Evolutionary conservation across 768 basidiomycete species (phyloP), one percentile per base, ranked within the genome.

Genomic region (Strobilomyces dryophilus): DNA sequence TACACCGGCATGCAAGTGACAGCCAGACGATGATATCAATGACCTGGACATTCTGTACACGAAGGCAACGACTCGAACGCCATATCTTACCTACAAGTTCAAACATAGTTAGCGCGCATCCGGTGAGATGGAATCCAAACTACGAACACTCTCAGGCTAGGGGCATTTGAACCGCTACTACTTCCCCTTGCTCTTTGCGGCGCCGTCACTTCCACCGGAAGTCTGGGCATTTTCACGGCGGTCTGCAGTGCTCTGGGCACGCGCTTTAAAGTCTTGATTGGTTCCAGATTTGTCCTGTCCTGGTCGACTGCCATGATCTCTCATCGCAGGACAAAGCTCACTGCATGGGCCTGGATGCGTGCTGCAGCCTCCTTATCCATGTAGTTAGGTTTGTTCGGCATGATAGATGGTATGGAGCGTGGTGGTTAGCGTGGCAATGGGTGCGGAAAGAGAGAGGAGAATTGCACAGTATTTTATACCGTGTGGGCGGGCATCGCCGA

Each of bases 281-380:
- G 24, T 51, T 2, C 15, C 10, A 10, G 43, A 49, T 8, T 39
- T 24, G 20, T 57, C 56, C 53, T 57, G 41, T 0, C 1, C 31
- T 14, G 8, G 41, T 57, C 35, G 55, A 45, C 32, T 5, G 42
- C n/a, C 37, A 26, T 5, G 26, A 31, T 24, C 29, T n/a, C 17
- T 17, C 17, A 5, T 39, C 8, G 21, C 41, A 37, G 39, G 15
- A 31, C 24, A 34, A 21, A 8, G 36, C 49, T 47, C 49, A 55
- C 56, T 10, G 56, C 17, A 36, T 57, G 37, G 17, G 46, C 45
- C n/a, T 57, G 56, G 49, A 55, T 55, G 14, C 54, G 53, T 0
- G 41, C 18, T 1, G 56, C 53, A 31, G 40, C 56, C 1, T 17
- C 27, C 34, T 53, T 53, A 39, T 45, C 39, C 55, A 56, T 54